These are phyloP conservation scores for Trichoderma orchidacearum DNA, from an alignment of 495 filamentous ascomycete species.

Conservation along the genomic window DNA sequence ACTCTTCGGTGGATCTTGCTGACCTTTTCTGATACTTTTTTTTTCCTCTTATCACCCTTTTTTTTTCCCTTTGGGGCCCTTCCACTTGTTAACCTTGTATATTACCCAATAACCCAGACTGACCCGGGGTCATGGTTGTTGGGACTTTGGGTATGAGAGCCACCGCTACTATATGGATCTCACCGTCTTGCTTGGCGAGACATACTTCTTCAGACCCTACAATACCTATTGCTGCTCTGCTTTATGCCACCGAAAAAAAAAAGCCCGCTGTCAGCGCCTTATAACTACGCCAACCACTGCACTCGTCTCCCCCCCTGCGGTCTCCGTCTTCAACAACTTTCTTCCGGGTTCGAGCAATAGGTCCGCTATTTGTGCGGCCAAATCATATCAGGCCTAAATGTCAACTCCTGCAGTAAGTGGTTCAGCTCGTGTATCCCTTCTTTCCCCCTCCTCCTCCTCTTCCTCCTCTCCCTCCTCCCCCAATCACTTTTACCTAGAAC, in stretches of 20 bases:
- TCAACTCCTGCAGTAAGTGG: conserved; percentile 3
- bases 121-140: neutral
- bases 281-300: neutral
- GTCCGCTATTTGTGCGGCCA: neutral
- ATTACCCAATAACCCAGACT: neutral
- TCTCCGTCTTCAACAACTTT: neutral
- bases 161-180: no score
- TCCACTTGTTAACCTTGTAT: neutral
- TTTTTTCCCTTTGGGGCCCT: neutral
- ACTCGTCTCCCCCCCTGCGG: neutral
- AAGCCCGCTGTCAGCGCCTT: neutral
- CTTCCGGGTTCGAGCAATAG: conserved; percentile 1
- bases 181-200: neutral
- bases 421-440: neutral
- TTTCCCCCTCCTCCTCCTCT: neutral
- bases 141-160: neutral
- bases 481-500: neutral
- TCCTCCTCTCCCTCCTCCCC: neutral
- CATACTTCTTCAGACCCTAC: neutral
- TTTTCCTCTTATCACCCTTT: neutral
- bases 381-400: conserved; percentile 1
- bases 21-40: neutral
- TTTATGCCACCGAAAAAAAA: neutral
- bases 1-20: neutral
- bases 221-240: neutral